Evolutionary conservation across 2,329 filamentous ascomycete species (phyloP).

Genomic region (Cordyceps javanica): DNA sequence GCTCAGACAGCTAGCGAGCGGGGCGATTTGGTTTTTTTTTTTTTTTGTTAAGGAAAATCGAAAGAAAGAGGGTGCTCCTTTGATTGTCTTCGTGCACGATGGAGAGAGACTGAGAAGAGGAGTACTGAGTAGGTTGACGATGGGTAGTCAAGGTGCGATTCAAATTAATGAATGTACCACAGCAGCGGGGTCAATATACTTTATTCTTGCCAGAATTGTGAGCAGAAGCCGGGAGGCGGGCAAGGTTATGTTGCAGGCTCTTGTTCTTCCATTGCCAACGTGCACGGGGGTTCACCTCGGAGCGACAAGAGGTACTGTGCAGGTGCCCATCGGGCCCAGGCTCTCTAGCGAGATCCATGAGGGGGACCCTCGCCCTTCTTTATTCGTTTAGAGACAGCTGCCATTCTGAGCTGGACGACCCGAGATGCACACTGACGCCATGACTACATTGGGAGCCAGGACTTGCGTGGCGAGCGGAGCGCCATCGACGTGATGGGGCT

Average conservation of each 20-base stretch:
- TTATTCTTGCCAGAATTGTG: not conserved
- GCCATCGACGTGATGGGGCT: slow-evolving; percentile 1
- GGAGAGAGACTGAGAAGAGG: not conserved
- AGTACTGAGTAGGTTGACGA: slow-evolving; percentile 2
- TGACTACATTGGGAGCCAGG: slow-evolving; percentile 11
- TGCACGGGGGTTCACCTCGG: slow-evolving; percentile 11
- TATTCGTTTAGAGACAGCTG: slow-evolving; percentile 2
- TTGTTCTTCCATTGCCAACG: not conserved
- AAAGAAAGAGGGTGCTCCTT: not conserved
- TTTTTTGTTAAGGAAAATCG: not conserved
- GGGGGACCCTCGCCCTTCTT: not conserved
- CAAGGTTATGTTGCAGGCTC: not conserved
- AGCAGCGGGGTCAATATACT: slow-evolving; percentile 1
- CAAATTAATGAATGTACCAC: slow-evolving; percentile 9
- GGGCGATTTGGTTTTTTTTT: not conserved
- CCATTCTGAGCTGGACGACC: slow-evolving; percentile 7
- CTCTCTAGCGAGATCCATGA: not conserved
- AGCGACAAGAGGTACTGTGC: slow-evolving; percentile 3
- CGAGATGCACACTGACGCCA: slow-evolving; percentile 21
- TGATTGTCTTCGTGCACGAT: slow-evolving; percentile 2
- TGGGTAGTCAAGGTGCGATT: not conserved
- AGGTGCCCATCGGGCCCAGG: slow-evolving; percentile 7
- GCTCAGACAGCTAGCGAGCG: not conserved
- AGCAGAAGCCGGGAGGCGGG: not conserved
- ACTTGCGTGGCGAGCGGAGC: not conserved